phyloP scores from a whole-genome alignment of 2,329 filamentous ascomycete genomes.

The Harringtonia lauricola region DNA sequence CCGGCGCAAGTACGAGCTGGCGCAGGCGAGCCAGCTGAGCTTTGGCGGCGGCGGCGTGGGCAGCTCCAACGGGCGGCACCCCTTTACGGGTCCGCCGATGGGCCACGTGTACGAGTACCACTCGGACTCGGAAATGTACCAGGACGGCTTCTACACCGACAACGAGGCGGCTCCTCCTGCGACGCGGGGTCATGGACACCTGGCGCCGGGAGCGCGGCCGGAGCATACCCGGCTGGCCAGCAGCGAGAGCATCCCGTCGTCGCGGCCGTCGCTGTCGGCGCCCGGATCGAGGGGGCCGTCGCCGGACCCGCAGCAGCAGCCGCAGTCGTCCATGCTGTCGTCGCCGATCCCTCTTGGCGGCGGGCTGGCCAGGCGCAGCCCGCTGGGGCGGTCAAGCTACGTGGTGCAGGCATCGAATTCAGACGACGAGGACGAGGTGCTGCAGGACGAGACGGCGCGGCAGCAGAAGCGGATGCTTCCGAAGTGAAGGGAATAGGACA shows the following conservation, averaged over 20 bases:
- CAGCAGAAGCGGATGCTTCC: background rate
- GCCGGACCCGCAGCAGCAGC: slow-evolving; percentile 9
- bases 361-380: slow-evolving; percentile 23
- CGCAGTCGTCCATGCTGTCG: no score
- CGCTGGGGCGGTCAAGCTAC: slow-evolving; percentile 24
- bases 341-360: no score
- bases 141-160: slow-evolving; percentile 30
- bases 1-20: slow-evolving; percentile 59
- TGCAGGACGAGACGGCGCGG: background rate
- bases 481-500: no score
- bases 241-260: slow-evolving; percentile 14
- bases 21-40: slow-evolving; percentile 42
- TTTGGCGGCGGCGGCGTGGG: slow-evolving; percentile 18
- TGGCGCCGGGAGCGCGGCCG: no score
- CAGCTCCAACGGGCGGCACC: slow-evolving; percentile 7
- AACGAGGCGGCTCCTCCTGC: background rate
- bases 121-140: slow-evolving; percentile 29
- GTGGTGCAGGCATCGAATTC: slow-evolving; percentile 15
- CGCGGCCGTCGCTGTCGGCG: slow-evolving; percentile 6
- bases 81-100: slow-evolving; percentile 20
- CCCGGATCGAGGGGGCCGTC: slow-evolving; percentile 7
- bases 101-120: slow-evolving; percentile 37
- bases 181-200: no score
- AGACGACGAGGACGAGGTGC: slow-evolving; percentile 14
- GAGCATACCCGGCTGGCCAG: slow-evolving; percentile 15